These are phyloP conservation scores for Zymoseptoria passerinii DNA, from an alignment of 2,329 filamentous ascomycete genomes.

Conservation along the genomic window DNA sequence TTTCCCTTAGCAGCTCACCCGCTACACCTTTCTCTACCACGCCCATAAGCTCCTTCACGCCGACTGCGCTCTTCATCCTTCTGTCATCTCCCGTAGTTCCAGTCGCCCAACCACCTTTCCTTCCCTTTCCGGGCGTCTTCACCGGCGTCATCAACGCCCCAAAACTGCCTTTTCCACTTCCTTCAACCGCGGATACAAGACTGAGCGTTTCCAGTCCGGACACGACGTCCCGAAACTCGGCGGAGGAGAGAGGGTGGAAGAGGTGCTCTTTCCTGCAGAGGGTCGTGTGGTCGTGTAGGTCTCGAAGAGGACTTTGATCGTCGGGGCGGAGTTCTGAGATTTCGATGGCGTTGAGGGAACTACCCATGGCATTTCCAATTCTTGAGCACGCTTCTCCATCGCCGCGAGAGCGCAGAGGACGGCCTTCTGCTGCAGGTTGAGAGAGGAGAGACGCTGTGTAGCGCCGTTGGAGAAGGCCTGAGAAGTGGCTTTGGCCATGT, in stretches of 20 bases:
- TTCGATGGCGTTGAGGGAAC: constrained; percentile 37
- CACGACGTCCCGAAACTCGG: constrained; percentile 90
- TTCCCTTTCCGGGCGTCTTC: constrained; percentile 54
- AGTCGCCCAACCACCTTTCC: constrained; percentile 32
- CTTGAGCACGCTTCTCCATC: constrained; percentile 66
- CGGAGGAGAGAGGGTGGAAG: constrained; percentile 78
- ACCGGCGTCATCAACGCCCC: constrained; percentile 53
- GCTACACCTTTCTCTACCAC: constrained; percentile 28
- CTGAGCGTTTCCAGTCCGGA: constrained; percentile 82
- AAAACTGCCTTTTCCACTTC: constrained; percentile 56
- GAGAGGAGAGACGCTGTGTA: constrained; percentile 68
- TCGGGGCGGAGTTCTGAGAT: constrained; percentile 52
- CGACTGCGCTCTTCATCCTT: constrained; percentile 29
- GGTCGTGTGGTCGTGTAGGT: constrained; percentile 67
- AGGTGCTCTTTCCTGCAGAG: constrained; percentile 83
- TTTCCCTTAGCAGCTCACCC: constrained; percentile 30
- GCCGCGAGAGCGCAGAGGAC: constrained; percentile 82
- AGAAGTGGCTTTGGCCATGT: constrained; percentile 85
- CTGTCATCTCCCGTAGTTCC: constrained; percentile 55
- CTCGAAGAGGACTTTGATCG: constrained; percentile 74
- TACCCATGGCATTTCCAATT: constrained; percentile 24
- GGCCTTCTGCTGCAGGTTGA: constrained; percentile 95
- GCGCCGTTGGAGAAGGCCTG: constrained; percentile 86
- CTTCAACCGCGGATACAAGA: constrained; percentile 60
- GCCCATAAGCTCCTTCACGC: constrained; percentile 27